phyloP scores from a whole-genome alignment of 371 early-diverging fungal species.

The Mucor mucedo region DNA sequence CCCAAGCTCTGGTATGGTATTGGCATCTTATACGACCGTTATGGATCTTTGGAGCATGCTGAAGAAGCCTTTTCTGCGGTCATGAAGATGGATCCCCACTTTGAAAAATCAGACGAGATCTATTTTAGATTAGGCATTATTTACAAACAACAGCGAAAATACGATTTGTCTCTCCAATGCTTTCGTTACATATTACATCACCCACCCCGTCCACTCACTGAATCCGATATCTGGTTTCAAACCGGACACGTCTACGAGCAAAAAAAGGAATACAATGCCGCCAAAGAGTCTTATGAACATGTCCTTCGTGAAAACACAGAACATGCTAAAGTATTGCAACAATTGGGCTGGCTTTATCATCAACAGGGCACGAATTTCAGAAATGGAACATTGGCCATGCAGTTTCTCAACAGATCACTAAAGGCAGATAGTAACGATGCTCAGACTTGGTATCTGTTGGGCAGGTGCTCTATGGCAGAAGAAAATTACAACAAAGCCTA shows the following conservation, averaged over 20 bases:
- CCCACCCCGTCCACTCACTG: conserved; percentile 90
- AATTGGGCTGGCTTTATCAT: conserved; percentile 93
- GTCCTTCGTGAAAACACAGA: conserved; percentile 86
- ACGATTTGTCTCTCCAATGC: conserved; percentile 81
- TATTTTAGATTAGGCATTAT: conserved; percentile 95
- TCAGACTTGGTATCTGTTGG: conserved; percentile 92
- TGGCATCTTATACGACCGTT: conserved; percentile 95
- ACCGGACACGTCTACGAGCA: conserved; percentile 94
- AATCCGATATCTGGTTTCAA: conserved; percentile 95
- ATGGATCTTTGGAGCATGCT: conserved; percentile 91
- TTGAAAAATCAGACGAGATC: conserved; percentile 93
- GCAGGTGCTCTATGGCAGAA: conserved; percentile 94
- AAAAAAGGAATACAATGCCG: conserved; percentile 81
- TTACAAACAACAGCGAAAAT: conserved; percentile 92
- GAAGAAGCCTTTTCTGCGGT: conserved; percentile 94
- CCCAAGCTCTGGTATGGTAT: conserved; percentile 98
- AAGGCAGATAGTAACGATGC: conserved; percentile 85
- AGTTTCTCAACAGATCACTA: conserved; percentile 76
- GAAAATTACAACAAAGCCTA: conserved; percentile 92
- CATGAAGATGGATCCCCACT: conserved; percentile 81
- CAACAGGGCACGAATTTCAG: conserved; percentile 74
- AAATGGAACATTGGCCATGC: conserved; percentile 82
- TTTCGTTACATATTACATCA: conserved; percentile 84
- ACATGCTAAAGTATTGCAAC: conserved; percentile 93
- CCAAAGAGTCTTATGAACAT: conserved; percentile 89